A percentile compares a stretch with the other conserved stretches of the same genome.
phyloP scores from a whole-genome alignment of 2,329 filamentous ascomycete species.

The Colletotrichum scovillei region DNA sequence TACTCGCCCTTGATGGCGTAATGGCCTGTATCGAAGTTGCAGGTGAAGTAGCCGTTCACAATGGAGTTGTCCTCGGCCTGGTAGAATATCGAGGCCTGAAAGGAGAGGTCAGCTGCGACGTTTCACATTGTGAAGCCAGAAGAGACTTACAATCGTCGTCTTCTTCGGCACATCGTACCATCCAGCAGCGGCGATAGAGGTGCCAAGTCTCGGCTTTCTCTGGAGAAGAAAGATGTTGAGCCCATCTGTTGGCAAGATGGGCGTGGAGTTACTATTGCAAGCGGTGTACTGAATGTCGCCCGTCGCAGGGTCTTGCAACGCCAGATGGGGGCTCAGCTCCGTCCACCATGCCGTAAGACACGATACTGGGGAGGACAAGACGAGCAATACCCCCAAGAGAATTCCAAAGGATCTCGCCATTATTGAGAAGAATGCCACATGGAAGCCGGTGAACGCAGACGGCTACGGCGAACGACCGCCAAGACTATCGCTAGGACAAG shows the following conservation, averaged over 20 bases:
- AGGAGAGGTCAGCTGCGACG: neutral
- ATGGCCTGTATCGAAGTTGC: constrained; percentile 47
- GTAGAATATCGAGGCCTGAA: constrained; percentile 32
- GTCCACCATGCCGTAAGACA: constrained; percentile 50
- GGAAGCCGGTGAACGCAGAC: neutral
- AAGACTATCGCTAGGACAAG: neutral
- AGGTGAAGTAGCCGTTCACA: constrained; percentile 41
- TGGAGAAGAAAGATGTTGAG: constrained; percentile 42
- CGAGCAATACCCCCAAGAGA: constrained; percentile 5
- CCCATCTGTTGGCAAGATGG: constrained; percentile 49
- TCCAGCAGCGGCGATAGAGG: constrained; percentile 48
- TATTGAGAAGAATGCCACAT: neutral
- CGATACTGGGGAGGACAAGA: constrained; percentile 39
- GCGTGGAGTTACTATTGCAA: constrained; percentile 44
- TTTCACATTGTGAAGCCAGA: neutral
- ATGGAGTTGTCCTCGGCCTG: constrained; percentile 24
- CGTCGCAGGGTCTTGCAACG: constrained; percentile 50
- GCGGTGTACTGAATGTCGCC: constrained; percentile 49
- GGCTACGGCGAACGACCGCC: neutral
- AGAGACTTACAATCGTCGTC: constrained; percentile 46
- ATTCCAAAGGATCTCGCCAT: neutral
- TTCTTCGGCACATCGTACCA: constrained; percentile 44
- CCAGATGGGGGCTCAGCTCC: constrained; percentile 45
- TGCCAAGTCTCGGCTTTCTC: constrained; percentile 45
- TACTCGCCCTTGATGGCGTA: constrained; percentile 46